Evolutionary conservation across 2,329 filamentous ascomycete species (phyloP), one percentile per base, ranked within the genome.

Genomic region (Trichoderma breve): DNA sequence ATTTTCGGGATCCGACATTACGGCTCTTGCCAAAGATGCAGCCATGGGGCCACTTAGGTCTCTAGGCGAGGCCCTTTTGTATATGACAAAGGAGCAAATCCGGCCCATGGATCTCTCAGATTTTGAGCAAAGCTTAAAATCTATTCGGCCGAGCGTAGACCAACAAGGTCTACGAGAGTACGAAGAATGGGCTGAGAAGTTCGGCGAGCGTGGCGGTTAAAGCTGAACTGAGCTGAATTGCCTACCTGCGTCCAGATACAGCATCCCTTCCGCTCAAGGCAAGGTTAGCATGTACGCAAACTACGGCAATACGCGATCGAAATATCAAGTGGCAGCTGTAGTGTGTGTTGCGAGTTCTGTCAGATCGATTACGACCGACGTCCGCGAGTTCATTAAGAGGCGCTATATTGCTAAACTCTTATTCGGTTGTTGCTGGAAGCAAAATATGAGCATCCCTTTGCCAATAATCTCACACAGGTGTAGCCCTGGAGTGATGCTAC

Each of bases 1-100:
- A n/a, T 99, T 97, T 83, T 98, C 94, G 9, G 96, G 96, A 58
- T 97, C 94, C 2, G 96, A 99, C 78, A 97, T 99, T 75, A 98
- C 96, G 26, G 95, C 96, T 1, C 85, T 99, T 9, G 96, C 96
- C 8, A 99, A 99, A 82, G 96, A 99, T 79, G 96, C 96, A 9
- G 96, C 96, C 3, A 99, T 99, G 96, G 95, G 96, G 0, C 96
- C 96, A 0, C 84, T 99, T 14, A 89, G 96, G 36, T 95, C 94
- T 68, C 85, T 98, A 3, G 96, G 96, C 30, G 96, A 98, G 80
- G 93, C 92, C 53, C 84, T 99, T 34, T 86, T 99, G 39, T 91
- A 93, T 75, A 98, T 97, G 86, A 93, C 92, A 0, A 97, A 96
- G 88, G 96, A 99, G 73, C 90, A 98, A 76, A 98, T 99, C 76